phyloP scores from a whole-genome alignment of 805 yeast genomes.

The Tanozyma kutaoensis region DNA sequence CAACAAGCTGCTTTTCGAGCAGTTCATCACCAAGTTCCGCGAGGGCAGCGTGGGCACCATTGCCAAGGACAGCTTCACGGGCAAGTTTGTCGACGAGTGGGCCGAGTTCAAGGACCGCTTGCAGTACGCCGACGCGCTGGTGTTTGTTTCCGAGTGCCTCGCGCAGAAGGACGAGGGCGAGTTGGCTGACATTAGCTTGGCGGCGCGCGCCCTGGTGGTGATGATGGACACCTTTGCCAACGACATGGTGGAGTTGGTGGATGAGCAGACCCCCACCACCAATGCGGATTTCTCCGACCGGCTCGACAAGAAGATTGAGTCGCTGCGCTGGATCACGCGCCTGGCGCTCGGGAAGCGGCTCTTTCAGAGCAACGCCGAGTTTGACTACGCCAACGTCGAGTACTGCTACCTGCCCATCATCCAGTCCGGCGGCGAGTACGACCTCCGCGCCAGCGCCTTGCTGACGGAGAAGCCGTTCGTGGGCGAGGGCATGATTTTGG shows the following conservation, averaged over 20 bases:
- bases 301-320: slow-evolving; percentile 70
- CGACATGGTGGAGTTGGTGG: slow-evolving; percentile 78
- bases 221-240: slow-evolving; percentile 76
- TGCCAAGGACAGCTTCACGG: slow-evolving; percentile 64
- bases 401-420: slow-evolving; percentile 92
- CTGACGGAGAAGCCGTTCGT: slow-evolving; percentile 51
- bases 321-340: slow-evolving; percentile 51
- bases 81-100: slow-evolving; percentile 84
- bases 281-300: slow-evolving; percentile 62
- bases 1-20: slow-evolving; percentile 29
- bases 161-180: slow-evolving; percentile 76
- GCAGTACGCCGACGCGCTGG: slow-evolving; percentile 31
- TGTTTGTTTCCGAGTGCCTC: slow-evolving; percentile 41
- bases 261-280: slow-evolving; percentile 68
- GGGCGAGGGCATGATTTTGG: slow-evolving; percentile 64
- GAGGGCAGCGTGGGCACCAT: slow-evolving; percentile 50
- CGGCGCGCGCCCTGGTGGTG: slow-evolving; percentile 65
- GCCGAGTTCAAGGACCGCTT: slow-evolving; percentile 20
- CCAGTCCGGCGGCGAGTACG: slow-evolving; percentile 79
- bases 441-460: slow-evolving; percentile 71
- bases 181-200: slow-evolving; percentile 46
- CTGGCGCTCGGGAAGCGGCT: slow-evolving; percentile 37
- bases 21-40: slow-evolving; percentile 37
- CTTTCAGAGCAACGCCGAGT: slow-evolving; percentile 38
- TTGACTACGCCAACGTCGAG: slow-evolving; percentile 67